Conservation (phyloP, 768 basidiomycete species). For the Phallus indusiatus region DNA sequence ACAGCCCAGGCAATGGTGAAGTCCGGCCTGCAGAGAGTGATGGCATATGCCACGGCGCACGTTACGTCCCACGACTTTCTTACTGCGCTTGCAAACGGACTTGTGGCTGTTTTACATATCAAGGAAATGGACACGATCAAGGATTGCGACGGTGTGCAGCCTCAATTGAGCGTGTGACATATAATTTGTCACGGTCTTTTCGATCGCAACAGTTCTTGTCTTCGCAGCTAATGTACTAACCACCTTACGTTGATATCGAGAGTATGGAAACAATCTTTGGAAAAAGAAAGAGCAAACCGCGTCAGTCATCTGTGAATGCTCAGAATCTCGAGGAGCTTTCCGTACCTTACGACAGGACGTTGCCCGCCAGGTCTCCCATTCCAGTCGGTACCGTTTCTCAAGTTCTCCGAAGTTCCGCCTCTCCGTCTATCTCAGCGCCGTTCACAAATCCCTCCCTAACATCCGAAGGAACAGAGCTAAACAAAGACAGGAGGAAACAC, state of each 20-base stretch:
- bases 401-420: constrained; percentile 34
- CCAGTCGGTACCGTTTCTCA: constrained; percentile 47
- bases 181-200: neutral
- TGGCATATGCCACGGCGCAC: too few relatives aligned
- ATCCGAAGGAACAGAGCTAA: constrained; percentile 60
- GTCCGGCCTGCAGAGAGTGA: too few relatives aligned
- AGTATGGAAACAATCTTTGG: constrained; percentile 61
- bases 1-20: too few relatives aligned
- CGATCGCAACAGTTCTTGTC: neutral
- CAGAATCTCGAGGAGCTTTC: constrained; percentile 58
- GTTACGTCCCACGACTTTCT: too few relatives aligned
- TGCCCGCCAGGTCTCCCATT: constrained; percentile 48
- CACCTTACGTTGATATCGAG: neutral
- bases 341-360: constrained; percentile 64
- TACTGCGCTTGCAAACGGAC: too few relatives aligned
- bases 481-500: constrained; percentile 41
- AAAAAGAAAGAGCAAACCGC: constrained; percentile 50
- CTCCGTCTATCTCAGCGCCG: constrained; percentile 59
- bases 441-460: constrained; percentile 78
- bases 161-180: neutral
- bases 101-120: too few relatives aligned
- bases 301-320: constrained; percentile 51
- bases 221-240: neutral
- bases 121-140: too few relatives aligned
- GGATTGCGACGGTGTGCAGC: too few relatives aligned